Percentiles rank a stretch among this genome's conserved stretches.
These are phyloP conservation scores for Talaromyces amestolkiae DNA, from an alignment of 2,329 filamentous ascomycete genomes.

Conservation along the genomic window DNA sequence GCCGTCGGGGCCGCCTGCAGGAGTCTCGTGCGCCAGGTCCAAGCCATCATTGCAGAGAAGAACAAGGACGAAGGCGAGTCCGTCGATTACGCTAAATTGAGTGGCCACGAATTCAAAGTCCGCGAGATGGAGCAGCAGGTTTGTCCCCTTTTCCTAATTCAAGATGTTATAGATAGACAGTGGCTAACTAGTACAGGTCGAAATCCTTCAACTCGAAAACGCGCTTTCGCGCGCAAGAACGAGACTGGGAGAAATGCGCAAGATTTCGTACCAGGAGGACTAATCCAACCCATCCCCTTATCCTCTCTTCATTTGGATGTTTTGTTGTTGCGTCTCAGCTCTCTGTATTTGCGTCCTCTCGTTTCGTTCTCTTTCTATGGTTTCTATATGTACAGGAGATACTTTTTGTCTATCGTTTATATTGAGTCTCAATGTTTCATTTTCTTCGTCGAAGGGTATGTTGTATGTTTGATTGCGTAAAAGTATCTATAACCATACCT, in stretches of 20 bases:
- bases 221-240: slow-evolving; percentile 73
- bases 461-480: not conserved
- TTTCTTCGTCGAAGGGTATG: not conserved
- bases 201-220: slow-evolving; percentile 95
- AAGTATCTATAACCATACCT: not conserved
- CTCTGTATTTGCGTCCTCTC: not conserved
- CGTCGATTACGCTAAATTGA: slow-evolving; percentile 84
- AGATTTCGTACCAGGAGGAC: slow-evolving; percentile 89
- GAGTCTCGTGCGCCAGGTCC: slow-evolving; percentile 84
- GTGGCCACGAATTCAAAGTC: slow-evolving; percentile 96
- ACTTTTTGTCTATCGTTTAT: not conserved
- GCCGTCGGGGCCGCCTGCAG: slow-evolving; percentile 88
- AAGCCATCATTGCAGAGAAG: slow-evolving; percentile 86
- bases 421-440: not conserved
- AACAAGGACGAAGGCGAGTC: slow-evolving; percentile 73
- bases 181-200: slow-evolving; percentile 61
- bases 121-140: slow-evolving; percentile 99
- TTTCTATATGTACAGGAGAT: slow-evolving; percentile 4
- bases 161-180: too few relatives aligned
- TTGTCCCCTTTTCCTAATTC: slow-evolving; percentile 35
- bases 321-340: not conserved
- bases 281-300: slow-evolving; percentile 23
- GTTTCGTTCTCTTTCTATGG: not conserved
- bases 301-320: not conserved
- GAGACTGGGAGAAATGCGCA: slow-evolving; percentile 93